Evolutionary conservation across 148 eudicot species (phyloP), one percentile per base, ranked within the genome.

Genomic region (Limonium bicolor): DNA sequence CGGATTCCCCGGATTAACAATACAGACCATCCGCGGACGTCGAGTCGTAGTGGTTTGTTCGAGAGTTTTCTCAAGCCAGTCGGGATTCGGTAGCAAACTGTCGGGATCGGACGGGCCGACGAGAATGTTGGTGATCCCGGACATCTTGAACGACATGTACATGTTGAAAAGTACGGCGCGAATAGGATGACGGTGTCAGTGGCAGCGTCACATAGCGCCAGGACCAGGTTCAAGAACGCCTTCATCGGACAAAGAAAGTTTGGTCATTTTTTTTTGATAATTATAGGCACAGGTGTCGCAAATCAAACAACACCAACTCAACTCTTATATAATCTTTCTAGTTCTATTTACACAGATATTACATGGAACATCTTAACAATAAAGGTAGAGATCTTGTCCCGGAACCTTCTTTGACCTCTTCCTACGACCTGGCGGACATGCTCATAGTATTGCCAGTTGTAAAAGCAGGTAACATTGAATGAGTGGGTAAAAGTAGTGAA

Each of bases 91-190:
- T 14, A 35, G 13, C 14, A 6, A 34, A 13, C 14, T 55, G 17
- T 35, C 43, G 17, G 61, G 67, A 36, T 63, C 61, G 45, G 52
- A 55, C 12, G 62, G 62, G 22, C 67, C 67, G 10, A 63, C 62
- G n/a, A 63, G 43, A 29, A 56, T 63, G 51, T 56, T 56, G 20
- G 35, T 43, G 52, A 63, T 57, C 29, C 67, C 67, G 10, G 62
- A 55, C 62, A 63, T 56, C 50, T 43, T 33, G 19, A 63, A 63
- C 42, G 62, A 24, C 62, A 50, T 50, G 36, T 63, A 63, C 11
- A 62, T 56, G 37, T 63, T 63, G 62, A 63, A 63, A 63, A 63
- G 57, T 63, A 63, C 1, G 67, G 67, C n/a, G 67, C 61, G 57
- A 63, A 63, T 26, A 63, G 62, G 24, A 63, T 52, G 6, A 63